phyloP scores from a whole-genome alignment of 2,329 filamentous ascomycete genomes.

The Dothistroma septosporum region DNA sequence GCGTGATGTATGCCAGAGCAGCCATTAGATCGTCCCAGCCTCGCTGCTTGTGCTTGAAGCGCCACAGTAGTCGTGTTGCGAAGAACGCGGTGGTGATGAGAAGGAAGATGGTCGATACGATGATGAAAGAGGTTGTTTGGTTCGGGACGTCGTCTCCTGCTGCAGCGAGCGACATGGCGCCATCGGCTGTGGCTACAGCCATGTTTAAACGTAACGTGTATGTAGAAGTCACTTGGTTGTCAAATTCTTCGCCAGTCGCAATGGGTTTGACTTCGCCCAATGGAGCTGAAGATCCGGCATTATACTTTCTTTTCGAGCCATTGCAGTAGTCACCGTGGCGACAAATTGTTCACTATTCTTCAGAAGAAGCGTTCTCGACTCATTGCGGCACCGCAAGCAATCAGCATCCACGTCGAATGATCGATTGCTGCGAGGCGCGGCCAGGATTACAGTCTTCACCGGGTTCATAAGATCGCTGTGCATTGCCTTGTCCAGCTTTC shows the following conservation, averaged over 20 bases:
- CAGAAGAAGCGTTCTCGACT: background rate
- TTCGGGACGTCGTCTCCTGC: conserved; percentile 13
- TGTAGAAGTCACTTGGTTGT: background rate
- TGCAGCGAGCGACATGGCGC: background rate
- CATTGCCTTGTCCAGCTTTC: background rate
- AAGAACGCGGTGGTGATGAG: conserved; percentile 21
- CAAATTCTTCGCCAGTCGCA: background rate
- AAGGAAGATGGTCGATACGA: conserved; percentile 22
- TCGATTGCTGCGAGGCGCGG: background rate
- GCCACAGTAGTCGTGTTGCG: conserved; percentile 18
- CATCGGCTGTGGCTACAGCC: background rate
- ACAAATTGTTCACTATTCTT: background rate
- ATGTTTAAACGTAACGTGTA: background rate
- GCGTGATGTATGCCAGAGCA: conserved; percentile 19
- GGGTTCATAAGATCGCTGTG: background rate
- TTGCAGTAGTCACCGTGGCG: background rate
- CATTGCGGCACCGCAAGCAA: background rate
- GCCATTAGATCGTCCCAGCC: conserved; percentile 25
- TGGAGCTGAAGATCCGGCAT: background rate
- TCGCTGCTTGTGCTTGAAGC: conserved; percentile 18
- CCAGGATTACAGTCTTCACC: background rate
- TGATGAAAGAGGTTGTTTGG: conserved; percentile 15
- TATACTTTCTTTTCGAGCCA: background rate
- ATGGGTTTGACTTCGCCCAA: background rate
- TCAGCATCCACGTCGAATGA: background rate